These are phyloP conservation scores for Trichophaea hybrida DNA, from an alignment of 2,329 filamentous ascomycete species.

Conservation along the genomic window DNA sequence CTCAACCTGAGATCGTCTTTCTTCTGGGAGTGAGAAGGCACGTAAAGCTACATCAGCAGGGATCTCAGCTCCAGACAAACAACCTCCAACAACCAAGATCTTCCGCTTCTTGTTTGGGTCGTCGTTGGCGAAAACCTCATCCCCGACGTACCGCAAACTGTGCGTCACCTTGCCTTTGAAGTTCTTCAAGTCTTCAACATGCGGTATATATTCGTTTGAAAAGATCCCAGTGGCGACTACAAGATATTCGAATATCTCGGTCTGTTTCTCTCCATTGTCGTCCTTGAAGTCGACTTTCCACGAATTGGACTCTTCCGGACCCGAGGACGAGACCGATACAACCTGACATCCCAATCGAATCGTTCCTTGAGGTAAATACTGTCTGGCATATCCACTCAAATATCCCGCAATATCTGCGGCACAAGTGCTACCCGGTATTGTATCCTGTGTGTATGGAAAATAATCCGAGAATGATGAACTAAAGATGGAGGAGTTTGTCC, in stretches of 20 bases:
- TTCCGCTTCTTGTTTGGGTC: constrained; percentile 6
- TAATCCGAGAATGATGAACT: constrained; percentile 19
- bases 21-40: constrained; percentile 10
- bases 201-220: constrained; percentile 16
- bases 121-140: constrained; percentile 4
- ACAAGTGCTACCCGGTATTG: constrained; percentile 6
- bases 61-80: constrained; percentile 17
- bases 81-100: constrained; percentile 22
- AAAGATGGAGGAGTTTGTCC: constrained; percentile 15
- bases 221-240: constrained; percentile 20
- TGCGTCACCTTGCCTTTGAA: constrained; percentile 14
- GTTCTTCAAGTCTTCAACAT: constrained; percentile 4
- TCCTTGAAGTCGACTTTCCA: constrained; percentile 15
- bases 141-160: constrained; percentile 9
- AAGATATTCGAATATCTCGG: constrained; percentile 15
- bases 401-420: constrained; percentile 17
- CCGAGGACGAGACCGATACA: background rate
- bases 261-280: background rate
- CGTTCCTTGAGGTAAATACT: constrained; percentile 8
- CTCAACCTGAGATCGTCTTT: constrained; percentile 8
- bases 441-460: constrained; percentile 4
- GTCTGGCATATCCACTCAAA: constrained; percentile 10
- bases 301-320: constrained; percentile 3
- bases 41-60: constrained; percentile 19
- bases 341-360: constrained; percentile 3